Percentiles rank a stretch among this genome's conserved stretches.
Conservation (phyloP, 192 early-diverging fungal genomes). For the Chytriomyces sp. region DNA sequence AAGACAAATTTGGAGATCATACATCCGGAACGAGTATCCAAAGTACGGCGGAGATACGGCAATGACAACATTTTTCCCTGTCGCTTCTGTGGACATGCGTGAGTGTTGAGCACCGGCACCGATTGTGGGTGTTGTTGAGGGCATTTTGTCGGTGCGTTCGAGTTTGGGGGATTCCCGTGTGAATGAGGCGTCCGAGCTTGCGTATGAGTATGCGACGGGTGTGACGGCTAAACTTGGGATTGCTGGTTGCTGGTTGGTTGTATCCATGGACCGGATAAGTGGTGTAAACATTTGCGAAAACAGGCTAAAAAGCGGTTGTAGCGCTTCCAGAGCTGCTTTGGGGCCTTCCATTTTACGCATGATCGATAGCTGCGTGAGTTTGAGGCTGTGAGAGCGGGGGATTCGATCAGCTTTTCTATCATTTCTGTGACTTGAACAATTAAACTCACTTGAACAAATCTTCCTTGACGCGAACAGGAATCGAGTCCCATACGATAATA, state of each 20-base stretch:
- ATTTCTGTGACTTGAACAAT: neutral
- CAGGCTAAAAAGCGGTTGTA: slow-evolving; percentile 42
- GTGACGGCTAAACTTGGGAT: slow-evolving; percentile 1
- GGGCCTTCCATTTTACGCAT: slow-evolving; percentile 44
- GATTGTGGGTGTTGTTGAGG: neutral
- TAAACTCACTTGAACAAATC: slow-evolving; percentile 52
- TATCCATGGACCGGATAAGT: slow-evolving; percentile 26
- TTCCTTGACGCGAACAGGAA: slow-evolving; percentile 36
- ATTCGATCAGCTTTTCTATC: neutral
- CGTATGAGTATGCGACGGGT: slow-evolving; percentile 22
- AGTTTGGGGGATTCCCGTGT: neutral
- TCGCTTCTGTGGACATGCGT: slow-evolving; percentile 11
- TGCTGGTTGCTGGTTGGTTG: neutral
- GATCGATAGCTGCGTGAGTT: slow-evolving; percentile 52
- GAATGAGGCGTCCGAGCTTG: slow-evolving; percentile 20
- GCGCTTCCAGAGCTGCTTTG: slow-evolving; percentile 41
- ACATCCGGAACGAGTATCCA: slow-evolving; percentile 39
- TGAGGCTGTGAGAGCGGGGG: slow-evolving; percentile 39
- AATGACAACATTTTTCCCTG: slow-evolving; percentile 8
- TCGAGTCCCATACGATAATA: slow-evolving; percentile 35
- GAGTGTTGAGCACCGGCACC: slow-evolving; percentile 9
- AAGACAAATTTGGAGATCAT: slow-evolving; percentile 54
- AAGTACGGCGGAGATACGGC: slow-evolving; percentile 15
- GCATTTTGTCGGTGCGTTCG: neutral
- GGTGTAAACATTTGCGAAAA: slow-evolving; percentile 37